Conservation (phyloP, 176 grass and related monocot species). For the Hordeum marinum region DNA sequence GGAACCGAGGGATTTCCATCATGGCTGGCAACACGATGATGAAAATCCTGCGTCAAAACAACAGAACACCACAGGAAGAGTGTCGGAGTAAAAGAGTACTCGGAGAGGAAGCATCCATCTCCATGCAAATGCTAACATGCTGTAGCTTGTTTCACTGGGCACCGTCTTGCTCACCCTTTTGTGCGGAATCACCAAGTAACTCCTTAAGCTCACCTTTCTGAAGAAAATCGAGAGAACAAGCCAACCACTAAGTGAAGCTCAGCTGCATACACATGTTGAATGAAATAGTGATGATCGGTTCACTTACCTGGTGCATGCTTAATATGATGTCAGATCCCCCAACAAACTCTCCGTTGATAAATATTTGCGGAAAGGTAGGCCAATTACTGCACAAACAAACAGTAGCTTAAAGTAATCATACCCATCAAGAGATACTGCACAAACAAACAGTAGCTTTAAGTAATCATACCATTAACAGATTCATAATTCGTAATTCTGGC, state of each 20-base stretch:
- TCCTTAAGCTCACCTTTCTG: slow-evolving; percentile 92
- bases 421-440: slow-evolving; percentile 25
- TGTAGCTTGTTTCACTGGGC: slow-evolving; percentile 26
- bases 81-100: not conserved
- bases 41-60: not conserved
- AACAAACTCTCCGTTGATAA: slow-evolving; percentile 94
- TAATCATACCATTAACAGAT: not conserved
- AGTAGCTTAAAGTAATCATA: not conserved
- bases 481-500: not conserved
- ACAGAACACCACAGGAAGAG: not conserved
- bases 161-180: slow-evolving; percentile 25
- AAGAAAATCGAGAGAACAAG: slow-evolving; percentile 13
- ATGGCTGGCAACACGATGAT: not conserved
- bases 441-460: slow-evolving; percentile 9
- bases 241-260: not conserved
- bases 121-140: not conserved
- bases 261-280: not conserved
- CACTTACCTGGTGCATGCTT: slow-evolving; percentile 86
- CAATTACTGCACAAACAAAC: slow-evolving; percentile 55
- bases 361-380: slow-evolving; percentile 97
- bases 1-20: not conserved
- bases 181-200: slow-evolving; percentile 42
- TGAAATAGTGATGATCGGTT: not conserved
- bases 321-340: slow-evolving; percentile 96
- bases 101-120: not conserved